phyloP scores from a whole-genome alignment of 441 rosid genomes.

The Populus trichocarpa region DNA sequence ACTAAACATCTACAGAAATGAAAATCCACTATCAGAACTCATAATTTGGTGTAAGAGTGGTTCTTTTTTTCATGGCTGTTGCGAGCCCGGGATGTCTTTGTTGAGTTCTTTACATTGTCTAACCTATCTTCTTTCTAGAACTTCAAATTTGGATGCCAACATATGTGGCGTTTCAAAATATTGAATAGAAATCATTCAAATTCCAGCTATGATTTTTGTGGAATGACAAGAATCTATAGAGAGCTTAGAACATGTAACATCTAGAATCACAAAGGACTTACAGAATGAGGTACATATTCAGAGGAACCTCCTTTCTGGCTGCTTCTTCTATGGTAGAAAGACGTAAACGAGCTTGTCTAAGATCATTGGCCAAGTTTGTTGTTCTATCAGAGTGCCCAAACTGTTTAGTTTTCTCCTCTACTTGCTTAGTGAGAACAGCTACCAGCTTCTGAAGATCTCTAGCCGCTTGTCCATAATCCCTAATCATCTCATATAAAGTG shows the following conservation, averaged over 20 bases:
- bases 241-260: neutral
- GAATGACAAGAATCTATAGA: neutral
- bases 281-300: constrained; percentile 88
- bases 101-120: too few relatives aligned
- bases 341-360: constrained; percentile 64
- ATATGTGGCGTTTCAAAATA: neutral
- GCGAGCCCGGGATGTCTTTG: too few relatives aligned
- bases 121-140: too few relatives aligned
- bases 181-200: neutral
- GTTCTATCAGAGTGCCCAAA: constrained; percentile 47
- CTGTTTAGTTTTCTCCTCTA: constrained; percentile 48
- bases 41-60: too few relatives aligned
- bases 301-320: constrained; percentile 63
- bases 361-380: constrained; percentile 47
- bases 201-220: neutral
- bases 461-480: constrained; percentile 85
- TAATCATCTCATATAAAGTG: constrained; percentile 76
- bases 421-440: constrained; percentile 56
- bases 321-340: constrained; percentile 71
- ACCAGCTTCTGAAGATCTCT: constrained; percentile 64
- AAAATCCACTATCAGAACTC: too few relatives aligned
- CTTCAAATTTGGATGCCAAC: too few relatives aligned
- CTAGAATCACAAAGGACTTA: constrained; percentile 39
- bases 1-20: too few relatives aligned
- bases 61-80: too few relatives aligned